A percentile compares a stretch with the other conserved stretches of the same genome.
Conservation (phyloP, 2,329 filamentous ascomycete species). For the Cercospora sp. region DNA sequence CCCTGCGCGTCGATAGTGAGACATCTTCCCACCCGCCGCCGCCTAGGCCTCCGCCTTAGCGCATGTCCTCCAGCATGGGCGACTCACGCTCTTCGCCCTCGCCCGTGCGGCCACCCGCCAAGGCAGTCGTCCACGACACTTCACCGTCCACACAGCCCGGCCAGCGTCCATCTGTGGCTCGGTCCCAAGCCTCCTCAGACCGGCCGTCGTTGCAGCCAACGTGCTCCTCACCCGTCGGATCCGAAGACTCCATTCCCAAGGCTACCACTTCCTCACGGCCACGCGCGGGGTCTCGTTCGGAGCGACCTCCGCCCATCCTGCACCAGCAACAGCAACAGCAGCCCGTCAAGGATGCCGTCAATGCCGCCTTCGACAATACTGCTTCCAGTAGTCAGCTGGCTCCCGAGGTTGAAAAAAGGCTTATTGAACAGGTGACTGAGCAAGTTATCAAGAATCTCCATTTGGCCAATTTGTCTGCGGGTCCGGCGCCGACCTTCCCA, state of each 20-base stretch:
- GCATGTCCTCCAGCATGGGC: constrained; percentile 16
- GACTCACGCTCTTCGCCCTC: constrained; percentile 17
- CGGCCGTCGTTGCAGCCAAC: constrained; percentile 11
- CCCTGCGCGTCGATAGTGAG: constrained; percentile 6
- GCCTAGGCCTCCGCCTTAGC: constrained; percentile 3
- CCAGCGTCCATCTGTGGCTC: background rate
- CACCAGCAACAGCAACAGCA: constrained; percentile 38
- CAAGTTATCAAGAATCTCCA: constrained; percentile 49
- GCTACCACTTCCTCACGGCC: constrained; percentile 17
- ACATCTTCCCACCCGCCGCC: background rate
- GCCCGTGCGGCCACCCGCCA: background rate
- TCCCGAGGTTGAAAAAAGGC: constrained; percentile 61
- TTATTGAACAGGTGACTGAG: constrained; percentile 59
- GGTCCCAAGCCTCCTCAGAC: constrained; percentile 7
- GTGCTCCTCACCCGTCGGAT: background rate
- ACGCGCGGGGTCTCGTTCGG: constrained; percentile 18
- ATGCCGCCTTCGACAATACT: constrained; percentile 55
- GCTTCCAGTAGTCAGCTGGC: constrained; percentile 54
- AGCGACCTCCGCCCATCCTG: constrained; percentile 21
- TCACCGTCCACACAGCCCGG: background rate
- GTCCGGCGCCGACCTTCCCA: constrained; percentile 27
- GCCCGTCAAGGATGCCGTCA: constrained; percentile 59
- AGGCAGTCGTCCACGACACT: background rate
- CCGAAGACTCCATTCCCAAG: constrained; percentile 13
- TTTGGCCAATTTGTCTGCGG: constrained; percentile 26